phyloP scores from a whole-genome alignment of 2,329 filamentous ascomycete genomes.

The Beauveria scarabaeidicola region DNA sequence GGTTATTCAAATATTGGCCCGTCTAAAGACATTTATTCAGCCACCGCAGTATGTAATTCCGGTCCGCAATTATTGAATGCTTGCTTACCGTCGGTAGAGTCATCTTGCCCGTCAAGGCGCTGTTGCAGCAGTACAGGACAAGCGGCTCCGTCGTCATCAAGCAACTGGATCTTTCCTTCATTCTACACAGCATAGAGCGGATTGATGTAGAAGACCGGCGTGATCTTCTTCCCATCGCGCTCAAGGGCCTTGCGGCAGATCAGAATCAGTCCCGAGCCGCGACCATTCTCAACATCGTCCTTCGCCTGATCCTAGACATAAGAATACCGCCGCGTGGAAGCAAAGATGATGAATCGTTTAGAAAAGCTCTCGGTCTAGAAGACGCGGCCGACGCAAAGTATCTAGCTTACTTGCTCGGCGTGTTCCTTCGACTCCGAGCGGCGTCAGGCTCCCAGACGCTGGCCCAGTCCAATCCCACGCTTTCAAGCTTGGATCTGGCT shows the following conservation, averaged over 20 bases:
- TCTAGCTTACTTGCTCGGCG: constrained; percentile 66
- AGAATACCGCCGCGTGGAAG: constrained; percentile 68
- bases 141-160: constrained; percentile 65
- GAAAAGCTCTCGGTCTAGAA: constrained; percentile 56
- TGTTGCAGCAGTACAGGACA: constrained; percentile 84
- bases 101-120: constrained; percentile 71
- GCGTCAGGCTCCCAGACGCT: constrained; percentile 25
- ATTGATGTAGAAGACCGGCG: constrained; percentile 52
- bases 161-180: constrained; percentile 81
- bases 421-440: constrained; percentile 49
- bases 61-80: neutral
- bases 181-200: constrained; percentile 65
- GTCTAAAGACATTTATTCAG: constrained; percentile 47
- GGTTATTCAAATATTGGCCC: constrained; percentile 42
- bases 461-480: constrained; percentile 24
- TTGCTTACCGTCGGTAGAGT: constrained; percentile 36
- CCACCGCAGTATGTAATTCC: constrained; percentile 35
- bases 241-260: constrained; percentile 25
- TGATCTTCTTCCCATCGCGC: constrained; percentile 55
- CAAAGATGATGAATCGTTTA: constrained; percentile 65
- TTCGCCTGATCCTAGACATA: constrained; percentile 65
- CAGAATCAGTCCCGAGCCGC: constrained; percentile 28
- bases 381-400: constrained; percentile 62
- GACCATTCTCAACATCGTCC: constrained; percentile 71
- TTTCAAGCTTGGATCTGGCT: constrained; percentile 22